Evolutionary conservation across 306 rosid genomes (phyloP).

Genomic region (Malus sieversii): DNA sequence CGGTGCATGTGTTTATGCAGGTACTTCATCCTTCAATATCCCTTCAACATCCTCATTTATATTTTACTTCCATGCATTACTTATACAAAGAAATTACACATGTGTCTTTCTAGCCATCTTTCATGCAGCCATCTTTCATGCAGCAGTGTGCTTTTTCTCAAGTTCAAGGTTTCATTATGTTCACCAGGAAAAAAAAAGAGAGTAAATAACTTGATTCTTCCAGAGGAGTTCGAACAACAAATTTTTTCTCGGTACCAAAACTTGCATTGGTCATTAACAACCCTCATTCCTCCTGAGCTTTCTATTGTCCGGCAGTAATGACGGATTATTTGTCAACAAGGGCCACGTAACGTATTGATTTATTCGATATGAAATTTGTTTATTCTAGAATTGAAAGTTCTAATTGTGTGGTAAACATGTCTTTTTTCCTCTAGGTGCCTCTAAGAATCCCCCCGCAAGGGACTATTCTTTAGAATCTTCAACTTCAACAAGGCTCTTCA

Average conservation of each 20-base stretch:
- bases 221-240: not conserved
- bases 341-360: not conserved
- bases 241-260: not conserved
- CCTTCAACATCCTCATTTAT: not conserved
- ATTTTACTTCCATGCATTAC: not conserved
- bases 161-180: not conserved
- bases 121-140: not conserved
- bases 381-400: not conserved
- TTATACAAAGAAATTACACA: not conserved
- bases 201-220: not conserved
- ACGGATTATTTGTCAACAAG: not conserved
- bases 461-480: slow-evolving; percentile 64
- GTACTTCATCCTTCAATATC: slow-evolving; percentile 13
- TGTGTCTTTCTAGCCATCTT: not conserved
- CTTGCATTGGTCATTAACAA: not conserved
- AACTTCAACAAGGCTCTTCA: slow-evolving; percentile 44
- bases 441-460: slow-evolving; percentile 40
- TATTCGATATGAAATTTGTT: not conserved
- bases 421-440: slow-evolving; percentile 40
- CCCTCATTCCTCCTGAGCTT: not conserved
- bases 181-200: not conserved
- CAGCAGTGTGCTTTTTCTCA: not conserved
- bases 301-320: not conserved
- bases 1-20: slow-evolving; percentile 70
- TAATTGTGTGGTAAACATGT: not conserved